A percentile compares a stretch with the other conserved stretches of the same genome.
Evolutionary conservation across 2,329 filamentous ascomycete genomes (phyloP).

Genomic region (Aspergillus felis): DNA sequence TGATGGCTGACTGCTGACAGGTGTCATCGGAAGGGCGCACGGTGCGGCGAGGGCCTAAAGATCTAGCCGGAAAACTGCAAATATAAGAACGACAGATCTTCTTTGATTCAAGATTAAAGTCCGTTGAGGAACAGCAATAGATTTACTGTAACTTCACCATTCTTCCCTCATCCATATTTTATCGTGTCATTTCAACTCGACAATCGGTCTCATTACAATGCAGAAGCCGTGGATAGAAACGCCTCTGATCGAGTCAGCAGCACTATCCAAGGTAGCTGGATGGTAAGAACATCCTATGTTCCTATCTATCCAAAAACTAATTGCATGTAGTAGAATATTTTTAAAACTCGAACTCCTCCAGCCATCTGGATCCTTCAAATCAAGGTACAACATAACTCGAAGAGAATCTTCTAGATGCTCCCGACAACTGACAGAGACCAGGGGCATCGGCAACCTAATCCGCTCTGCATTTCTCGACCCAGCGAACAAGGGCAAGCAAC

Average conservation of each 20-base stretch:
- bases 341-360: conserved; percentile 80
- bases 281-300: conserved; percentile 24
- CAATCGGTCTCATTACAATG: neutral
- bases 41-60: neutral
- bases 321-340: conserved; percentile 59
- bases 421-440: conserved; percentile 7
- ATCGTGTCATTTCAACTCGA: neutral
- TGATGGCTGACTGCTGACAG: too few relatives aligned
- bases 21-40: neutral
- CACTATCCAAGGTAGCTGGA: conserved; percentile 36
- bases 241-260: conserved; percentile 34
- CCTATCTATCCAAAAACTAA: neutral
- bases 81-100: neutral
- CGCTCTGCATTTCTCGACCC: conserved; percentile 22
- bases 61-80: neutral
- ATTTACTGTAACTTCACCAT: neutral
- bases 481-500: conserved; percentile 28
- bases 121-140: neutral
- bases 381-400: conserved; percentile 41
- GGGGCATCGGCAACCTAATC: conserved; percentile 37
- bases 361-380: conserved; percentile 79
- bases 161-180: neutral
- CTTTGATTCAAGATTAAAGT: neutral
- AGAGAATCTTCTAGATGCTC: neutral
- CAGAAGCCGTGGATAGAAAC: conserved; percentile 38